Evolutionary conservation across 306 rosid genomes (phyloP), one percentile per base, ranked within the genome.

Genomic region (Cucumis melo): DNA sequence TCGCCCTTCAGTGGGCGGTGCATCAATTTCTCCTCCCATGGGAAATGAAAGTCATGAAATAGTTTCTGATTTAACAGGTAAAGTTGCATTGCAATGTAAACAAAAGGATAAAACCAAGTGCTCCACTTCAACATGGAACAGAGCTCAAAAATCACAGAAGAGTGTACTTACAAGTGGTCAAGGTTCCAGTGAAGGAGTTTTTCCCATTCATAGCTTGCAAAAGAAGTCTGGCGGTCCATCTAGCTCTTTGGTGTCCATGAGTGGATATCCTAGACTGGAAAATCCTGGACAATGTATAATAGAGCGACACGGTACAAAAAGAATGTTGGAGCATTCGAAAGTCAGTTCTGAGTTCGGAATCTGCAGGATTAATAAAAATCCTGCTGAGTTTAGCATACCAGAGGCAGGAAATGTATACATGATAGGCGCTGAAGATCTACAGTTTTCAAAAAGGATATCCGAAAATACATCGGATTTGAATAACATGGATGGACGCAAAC

Each of bases 361-460:
- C 38, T 95, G 99, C 84, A 62, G 67, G 62, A 57, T 85, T 53
- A 95, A 95, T 80, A 88, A 82, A 83, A 95, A 95, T 76, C 99
- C 99, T 16, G 96, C 99, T 80, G 99, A 95, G 34, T 92, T 95
- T 81, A 81, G 87, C 80, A 15, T 77, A 55, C 97, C 89, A 8
- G 95, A 81, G 42, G 72, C 85, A 17, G 90, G 88, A 81, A 92
- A 90, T 80, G 73, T 58, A 48, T 95, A 90, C 83, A 95, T 92
- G 97, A 95, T 95, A 78, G 88, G 88, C 68, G 96, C 96, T 24
- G 92, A 92, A 82, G 98, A 95, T 82, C 82, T 95, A 17, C 91
- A 82, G 78, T 82, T 88, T 66, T 83, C 84, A 80, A 87, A 85
- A 83, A 70, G 55, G 56, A 82, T 80, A 68, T 70, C 77, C 46